Base-by-base conservation (phyloP, 805 yeast species). In the Tetrapisispora nanseiensis region DNA sequence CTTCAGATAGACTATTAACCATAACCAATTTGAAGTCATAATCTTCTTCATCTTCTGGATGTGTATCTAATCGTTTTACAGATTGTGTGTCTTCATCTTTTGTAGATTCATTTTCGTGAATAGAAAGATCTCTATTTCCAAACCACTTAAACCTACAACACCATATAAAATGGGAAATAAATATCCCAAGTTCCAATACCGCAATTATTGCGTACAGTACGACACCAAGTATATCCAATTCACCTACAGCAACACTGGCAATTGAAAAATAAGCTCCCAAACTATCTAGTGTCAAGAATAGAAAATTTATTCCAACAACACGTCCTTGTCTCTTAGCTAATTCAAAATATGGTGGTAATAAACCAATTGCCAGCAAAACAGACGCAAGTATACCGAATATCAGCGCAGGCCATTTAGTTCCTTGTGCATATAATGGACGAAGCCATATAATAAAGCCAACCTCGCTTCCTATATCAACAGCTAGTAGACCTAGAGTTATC, bases 311-410 rank as follows among this genome's bases (percentile, higher is more conserved):
- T 0, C 97, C 97, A 3, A 87, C 78, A 3, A 90, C 97, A 28
- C 82, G 66, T 1, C 97, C 97, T 40, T 75, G 61, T 48, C 95
- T 70, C 55, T 86, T 84, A 26, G 78, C 73, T 21, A 90, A 65
- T 59, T 90, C 97, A 51, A 77, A 78, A 58, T 89, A 90, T 4
- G 97, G 96, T 0, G 97, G 97, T 0, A 90, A 49, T 28, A 90
- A 68, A 0, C 97, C 97, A 2, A 73, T 56, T 0, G 83, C 92
- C 8, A 90, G 65, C 16, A 85, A 57, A 0, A 89, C 68, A 1
- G 92, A 76, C 0, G 97, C 95, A 15, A 86, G 47, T 23, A 85
- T 74, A 12, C 97, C 97, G 51, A 87, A 74, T 24, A 89, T 70
- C 27, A 86, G 61, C 51, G 78, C 70, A 2, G 97, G 96, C 94